Evolutionary conservation across 1,284 basidiomycete genomes (phyloP), one percentile per base, ranked within the genome.

Genomic region (Ustilago lituana): DNA sequence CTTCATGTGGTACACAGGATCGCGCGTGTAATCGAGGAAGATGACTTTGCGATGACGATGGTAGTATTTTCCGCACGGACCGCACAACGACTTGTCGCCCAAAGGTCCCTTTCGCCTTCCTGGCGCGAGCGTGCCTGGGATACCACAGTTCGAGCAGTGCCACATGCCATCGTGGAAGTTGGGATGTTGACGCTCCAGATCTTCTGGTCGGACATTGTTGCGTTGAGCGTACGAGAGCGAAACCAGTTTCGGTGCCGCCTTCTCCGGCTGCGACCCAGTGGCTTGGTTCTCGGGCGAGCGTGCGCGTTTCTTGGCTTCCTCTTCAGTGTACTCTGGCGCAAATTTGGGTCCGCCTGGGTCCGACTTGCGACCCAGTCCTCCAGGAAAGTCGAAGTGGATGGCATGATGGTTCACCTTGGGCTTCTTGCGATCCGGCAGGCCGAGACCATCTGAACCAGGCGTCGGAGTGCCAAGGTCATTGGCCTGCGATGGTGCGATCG

Each of bases 81-180:
- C 92, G 84, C 94, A 98, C 78, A 96, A 89, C 19, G 89, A 91
- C 83, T 94, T 93, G 78, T 93, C 90, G 22, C 94, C 93, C 55
- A 93, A 84, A 3, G 92, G 92, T 2, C 93, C 93, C 81, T 94
- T 94, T 71, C 80, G 65, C 54, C 50, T 70, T 26, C 71, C 72
- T 11, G 76, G 52, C 29, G 66, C 73, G 1, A 82, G 54, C 36
- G 60, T 60, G 17, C 73, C 80, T 4, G 80, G 79, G 14, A 80
- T 61, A 39, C 80, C 80, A 47, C 80, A 82, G 57, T 82, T 82
- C 26, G 76, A 76, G 53, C 80, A 82, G 53, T 78, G 71, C 80
- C 80, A 82, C 56, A 65, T 53, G 33, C 80, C 80, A 29, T 80
- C 75, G 70, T 73, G 66, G 55, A 79, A 73, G 59, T 73, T 78